These are phyloP conservation scores for Phialocephala sp. DNA, from an alignment of 2,329 filamentous ascomycete species.

Conservation along the genomic window DNA sequence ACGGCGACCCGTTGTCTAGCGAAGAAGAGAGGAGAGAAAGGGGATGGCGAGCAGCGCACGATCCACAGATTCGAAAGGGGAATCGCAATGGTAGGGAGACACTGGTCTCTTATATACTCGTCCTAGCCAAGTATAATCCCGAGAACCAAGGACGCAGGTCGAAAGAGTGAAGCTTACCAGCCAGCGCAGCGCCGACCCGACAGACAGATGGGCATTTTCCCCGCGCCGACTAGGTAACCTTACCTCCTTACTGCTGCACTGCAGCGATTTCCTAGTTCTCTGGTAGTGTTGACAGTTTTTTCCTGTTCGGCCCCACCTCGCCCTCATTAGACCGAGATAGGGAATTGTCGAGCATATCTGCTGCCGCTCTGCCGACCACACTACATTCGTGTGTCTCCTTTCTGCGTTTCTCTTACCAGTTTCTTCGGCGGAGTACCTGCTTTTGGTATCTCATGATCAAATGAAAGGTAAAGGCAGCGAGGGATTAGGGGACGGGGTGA, in stretches of 20 bases:
- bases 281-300: background rate
- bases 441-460: background rate
- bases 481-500: background rate
- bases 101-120: slow-evolving; percentile 6
- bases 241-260: too few relatives aligned
- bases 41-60: background rate
- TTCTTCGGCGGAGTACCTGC: background rate
- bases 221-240: background rate
- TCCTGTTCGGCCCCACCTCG: background rate
- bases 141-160: background rate
- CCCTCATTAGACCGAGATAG: slow-evolving; percentile 1
- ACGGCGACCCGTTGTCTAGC: background rate
- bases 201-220: background rate
- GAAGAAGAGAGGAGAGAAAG: background rate
- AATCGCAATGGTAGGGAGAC: background rate
- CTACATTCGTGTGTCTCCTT: background rate
- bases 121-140: background rate
- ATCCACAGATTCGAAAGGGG: background rate
- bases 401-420: background rate
- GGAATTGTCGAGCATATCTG: background rate
- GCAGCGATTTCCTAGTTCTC: too few relatives aligned
- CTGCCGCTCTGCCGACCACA: slow-evolving; percentile 1
- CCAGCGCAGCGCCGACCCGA: too few relatives aligned
- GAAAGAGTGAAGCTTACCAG: background rate
- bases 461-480: background rate